Evolutionary conservation across 2,329 filamentous ascomycete genomes (phyloP), one percentile per base, ranked within the genome.

Genomic region (Aureobasidium sp.): DNA sequence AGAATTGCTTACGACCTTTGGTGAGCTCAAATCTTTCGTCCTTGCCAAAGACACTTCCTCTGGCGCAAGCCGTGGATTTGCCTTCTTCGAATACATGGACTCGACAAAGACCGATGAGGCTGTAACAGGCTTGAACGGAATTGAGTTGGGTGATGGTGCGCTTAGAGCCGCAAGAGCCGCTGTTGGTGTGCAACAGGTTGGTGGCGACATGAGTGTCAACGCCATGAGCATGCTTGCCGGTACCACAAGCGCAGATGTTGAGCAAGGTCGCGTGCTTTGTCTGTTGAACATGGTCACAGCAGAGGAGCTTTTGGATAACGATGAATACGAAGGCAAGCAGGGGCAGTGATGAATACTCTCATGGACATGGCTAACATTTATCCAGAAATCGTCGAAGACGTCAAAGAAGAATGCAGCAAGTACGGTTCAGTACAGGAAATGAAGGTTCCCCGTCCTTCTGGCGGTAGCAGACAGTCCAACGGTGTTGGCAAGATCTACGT

Each of bases 401-500:
- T 99, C 40, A 83, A 85, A 62, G 94, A 97, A 59, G 94, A 99
- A 72, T 97, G 94, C 77, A 78, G 82, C 70, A 99, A 99, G 75
- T 99, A 89, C 71, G 94, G 95, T 64, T 82, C 81, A 56, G 84
- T 99, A 31, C 66, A 91, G 45, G 89, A 91, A n/a, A 79, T 97
- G 75, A 99, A 99, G 79, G 87, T 99, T 63, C 94, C 94, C 5
- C 85, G 94, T 63, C 93, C 94, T 1, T 85, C 84, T 24, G 89
- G 90, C 68, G 91, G 90, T 53, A 90, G 86, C 73, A 85, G 91
- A 68, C 88, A 94, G 72, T 90, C 88, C 24, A 84, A 90, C 33
- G 94, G 94, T 50, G 91, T 99, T 24, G 94, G 94, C 72, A 99
- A 97, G 81, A 97, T 99, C 68, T 99, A 88, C 73, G 87, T 99